These are phyloP conservation scores for Sporopachydermia lactativora DNA, from an alignment of 805 yeast genomes.

Conservation along the genomic window DNA sequence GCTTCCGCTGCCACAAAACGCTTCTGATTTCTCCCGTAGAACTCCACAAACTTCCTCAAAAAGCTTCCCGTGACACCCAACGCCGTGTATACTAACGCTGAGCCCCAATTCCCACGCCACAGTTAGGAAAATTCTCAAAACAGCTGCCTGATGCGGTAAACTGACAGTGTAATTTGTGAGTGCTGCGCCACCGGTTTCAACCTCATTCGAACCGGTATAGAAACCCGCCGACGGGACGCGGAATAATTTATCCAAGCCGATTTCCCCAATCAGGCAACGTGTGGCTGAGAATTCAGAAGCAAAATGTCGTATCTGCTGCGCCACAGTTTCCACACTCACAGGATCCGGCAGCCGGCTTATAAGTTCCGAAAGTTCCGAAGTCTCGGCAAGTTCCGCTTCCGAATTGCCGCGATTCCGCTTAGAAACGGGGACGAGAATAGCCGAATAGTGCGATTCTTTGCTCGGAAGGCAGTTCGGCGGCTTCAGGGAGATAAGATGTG, in stretches of 20 bases:
- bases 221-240: slow-evolving; percentile 50
- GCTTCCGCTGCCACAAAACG: too few species aligned
- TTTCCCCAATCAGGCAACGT: slow-evolving; percentile 55
- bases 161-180: slow-evolving; percentile 37
- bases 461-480: slow-evolving; percentile 8
- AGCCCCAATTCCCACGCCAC: slow-evolving; percentile 35
- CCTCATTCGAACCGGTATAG: slow-evolving; percentile 23
- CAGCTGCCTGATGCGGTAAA: slow-evolving; percentile 47
- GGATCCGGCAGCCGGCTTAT: slow-evolving; percentile 50
- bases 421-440: slow-evolving; percentile 27
- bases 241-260: slow-evolving; percentile 78
- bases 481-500: slow-evolving; percentile 42
- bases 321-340: slow-evolving; percentile 23
- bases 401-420: slow-evolving; percentile 16
- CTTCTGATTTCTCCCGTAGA: too few species aligned
- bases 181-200: slow-evolving; percentile 7
- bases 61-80: slow-evolving; percentile 56
- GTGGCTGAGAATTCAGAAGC: slow-evolving; percentile 19
- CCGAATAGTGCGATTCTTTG: slow-evolving; percentile 41
- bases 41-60: too few species aligned
- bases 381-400: too few species aligned
- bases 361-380: slow-evolving; percentile 24
- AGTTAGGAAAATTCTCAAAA: slow-evolving; percentile 36
- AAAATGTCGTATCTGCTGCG: slow-evolving; percentile 20
- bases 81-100: slow-evolving; percentile 74